phyloP scores from a whole-genome alignment of 176 grass and related monocot species.

The Oryza glaberrima region DNA sequence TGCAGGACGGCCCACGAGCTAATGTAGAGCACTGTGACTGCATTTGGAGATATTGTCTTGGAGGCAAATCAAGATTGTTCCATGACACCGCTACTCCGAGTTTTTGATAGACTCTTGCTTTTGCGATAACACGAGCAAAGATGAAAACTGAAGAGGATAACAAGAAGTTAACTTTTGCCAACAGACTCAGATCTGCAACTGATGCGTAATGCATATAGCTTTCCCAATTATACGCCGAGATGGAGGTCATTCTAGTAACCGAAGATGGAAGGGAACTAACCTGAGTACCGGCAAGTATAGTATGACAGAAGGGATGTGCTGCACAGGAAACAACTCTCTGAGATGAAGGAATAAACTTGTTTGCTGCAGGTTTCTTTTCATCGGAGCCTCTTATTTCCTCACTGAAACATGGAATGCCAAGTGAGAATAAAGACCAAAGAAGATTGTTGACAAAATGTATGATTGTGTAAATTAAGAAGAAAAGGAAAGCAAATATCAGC shows the following conservation, averaged over 20 bases:
- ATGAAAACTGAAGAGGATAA: conserved; percentile 66
- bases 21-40: conserved; percentile 23
- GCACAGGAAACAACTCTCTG: conserved; percentile 72
- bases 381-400: conserved; percentile 50
- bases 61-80: conserved; percentile 21
- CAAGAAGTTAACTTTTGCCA: conserved; percentile 24
- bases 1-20: neutral
- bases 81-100: conserved; percentile 19
- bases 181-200: conserved; percentile 19
- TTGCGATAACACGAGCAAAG: conserved; percentile 77
- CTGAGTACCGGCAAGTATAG: conserved; percentile 81
- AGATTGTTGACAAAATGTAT: conserved; percentile 14
- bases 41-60: conserved; percentile 17
- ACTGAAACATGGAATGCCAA: conserved; percentile 50
- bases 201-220: conserved; percentile 26
- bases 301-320: conserved; percentile 66
- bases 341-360: conserved; percentile 70
- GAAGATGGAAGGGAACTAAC: conserved; percentile 46
- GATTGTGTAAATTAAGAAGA: conserved; percentile 16
- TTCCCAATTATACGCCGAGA: neutral
- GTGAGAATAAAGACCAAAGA: conserved; percentile 23
- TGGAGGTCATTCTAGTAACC: neutral
- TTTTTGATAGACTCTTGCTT: conserved; percentile 34
- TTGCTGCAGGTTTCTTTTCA: conserved; percentile 51
- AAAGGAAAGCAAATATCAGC: conserved; percentile 36